phyloP scores from a whole-genome alignment of 1,139 yeast genomes.

The Hyphopichia wangnamkhiaoensis region DNA sequence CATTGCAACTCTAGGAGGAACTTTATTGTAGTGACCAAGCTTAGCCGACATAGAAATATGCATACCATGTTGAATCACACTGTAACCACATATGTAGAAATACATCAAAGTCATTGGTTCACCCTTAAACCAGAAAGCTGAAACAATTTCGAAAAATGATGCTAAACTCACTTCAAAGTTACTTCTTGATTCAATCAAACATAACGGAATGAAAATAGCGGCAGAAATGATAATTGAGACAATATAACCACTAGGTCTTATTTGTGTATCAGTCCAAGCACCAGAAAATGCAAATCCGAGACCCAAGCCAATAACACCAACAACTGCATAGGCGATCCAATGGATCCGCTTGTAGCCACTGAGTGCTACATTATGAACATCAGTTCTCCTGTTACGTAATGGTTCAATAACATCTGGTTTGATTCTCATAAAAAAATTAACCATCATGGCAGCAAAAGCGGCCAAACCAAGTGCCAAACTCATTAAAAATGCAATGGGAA shows the following conservation, averaged over 20 bases:
- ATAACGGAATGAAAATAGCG: constrained; percentile 7
- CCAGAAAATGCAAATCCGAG: constrained; percentile 13
- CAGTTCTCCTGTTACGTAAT: not conserved
- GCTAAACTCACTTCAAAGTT: constrained; percentile 6
- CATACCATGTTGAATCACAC: constrained; percentile 9
- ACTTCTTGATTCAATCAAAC: constrained; percentile 6
- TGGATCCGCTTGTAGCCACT: constrained; percentile 4
- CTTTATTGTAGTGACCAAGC: constrained; percentile 19
- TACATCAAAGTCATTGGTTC: constrained; percentile 8
- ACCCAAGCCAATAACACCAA: constrained; percentile 10
- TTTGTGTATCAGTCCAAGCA: constrained; percentile 4
- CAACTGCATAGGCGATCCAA: constrained; percentile 1
- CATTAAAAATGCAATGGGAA: constrained; percentile 16
- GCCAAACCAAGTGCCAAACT: constrained; percentile 13
- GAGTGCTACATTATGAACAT: constrained; percentile 5
- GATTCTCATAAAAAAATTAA: constrained; percentile 9
- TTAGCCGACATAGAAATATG: constrained; percentile 9
- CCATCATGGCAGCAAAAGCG: constrained; percentile 11
- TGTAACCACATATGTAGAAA: constrained; percentile 8
- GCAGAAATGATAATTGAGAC: constrained; percentile 6
- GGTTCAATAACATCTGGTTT: constrained; percentile 7
- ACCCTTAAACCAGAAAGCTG: constrained; percentile 11
- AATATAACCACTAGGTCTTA: constrained; percentile 8
- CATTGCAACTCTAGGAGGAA: constrained; percentile 14
- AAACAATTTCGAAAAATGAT: constrained; percentile 8